phyloP scores from a whole-genome alignment of 441 rosid genomes.

The Bruguiera hainesii region DNA sequence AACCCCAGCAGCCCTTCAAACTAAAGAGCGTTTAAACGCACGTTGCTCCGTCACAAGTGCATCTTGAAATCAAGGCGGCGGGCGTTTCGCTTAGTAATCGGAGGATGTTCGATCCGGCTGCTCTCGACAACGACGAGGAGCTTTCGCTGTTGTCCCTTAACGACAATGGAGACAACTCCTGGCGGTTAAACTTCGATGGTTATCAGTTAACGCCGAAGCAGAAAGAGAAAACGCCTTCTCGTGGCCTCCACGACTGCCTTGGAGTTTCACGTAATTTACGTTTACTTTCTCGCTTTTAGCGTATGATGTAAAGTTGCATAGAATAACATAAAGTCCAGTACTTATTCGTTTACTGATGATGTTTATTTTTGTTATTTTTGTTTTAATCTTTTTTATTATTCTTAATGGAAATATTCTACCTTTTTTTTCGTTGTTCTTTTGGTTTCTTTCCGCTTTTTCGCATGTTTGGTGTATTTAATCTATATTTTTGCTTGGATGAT shows the following conservation, averaged over 20 bases:
- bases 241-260: conserved; percentile 63
- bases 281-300: no score
- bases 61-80: neutral
- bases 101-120: conserved; percentile 43
- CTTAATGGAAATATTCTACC: conserved; percentile 1
- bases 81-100: neutral
- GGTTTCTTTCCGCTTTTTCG: conserved; percentile 1
- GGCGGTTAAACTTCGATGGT: conserved; percentile 93
- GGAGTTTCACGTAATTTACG: conserved; percentile 60
- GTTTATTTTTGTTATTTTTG: neutral
- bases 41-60: neutral
- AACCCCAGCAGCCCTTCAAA: conserved; percentile 2
- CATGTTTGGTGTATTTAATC: neutral
- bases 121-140: conserved; percentile 48
- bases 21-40: neutral
- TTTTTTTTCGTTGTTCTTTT: conserved; percentile 9
- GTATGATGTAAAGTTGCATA: no score
- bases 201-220: conserved; percentile 52
- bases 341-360: neutral
- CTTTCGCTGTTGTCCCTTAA: conserved; percentile 41
- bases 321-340: neutral
- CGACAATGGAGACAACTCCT: conserved; percentile 54
- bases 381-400: neutral
- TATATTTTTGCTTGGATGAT: no score
- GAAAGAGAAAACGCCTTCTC: conserved; percentile 39